These are phyloP conservation scores for Alternaria alternata DNA, from an alignment of 2,329 filamentous ascomycete species.

Conservation along the genomic window DNA sequence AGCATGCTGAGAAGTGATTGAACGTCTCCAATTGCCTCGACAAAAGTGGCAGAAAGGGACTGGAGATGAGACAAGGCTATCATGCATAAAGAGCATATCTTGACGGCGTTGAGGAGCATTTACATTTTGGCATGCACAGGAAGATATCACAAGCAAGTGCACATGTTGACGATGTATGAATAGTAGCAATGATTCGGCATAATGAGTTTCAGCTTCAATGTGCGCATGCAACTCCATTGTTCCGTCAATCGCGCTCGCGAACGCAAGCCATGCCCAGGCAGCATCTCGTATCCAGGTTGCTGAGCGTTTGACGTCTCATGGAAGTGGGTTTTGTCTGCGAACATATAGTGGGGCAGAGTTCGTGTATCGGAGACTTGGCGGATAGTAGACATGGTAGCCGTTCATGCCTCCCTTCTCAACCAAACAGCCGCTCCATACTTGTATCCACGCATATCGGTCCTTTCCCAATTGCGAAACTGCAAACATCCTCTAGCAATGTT, in stretches of 20 bases:
- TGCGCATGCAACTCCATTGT: neutral
- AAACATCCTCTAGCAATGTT: neutral
- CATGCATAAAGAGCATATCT: slow-evolving; percentile 1
- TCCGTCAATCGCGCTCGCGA: neutral
- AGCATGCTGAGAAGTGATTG: slow-evolving; percentile 93
- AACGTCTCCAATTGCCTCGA: neutral
- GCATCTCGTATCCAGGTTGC: neutral
- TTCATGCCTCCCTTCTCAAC: slow-evolving; percentile 1
- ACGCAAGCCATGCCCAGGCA: neutral
- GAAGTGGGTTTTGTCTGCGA: neutral
- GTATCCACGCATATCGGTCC: slow-evolving; percentile 3
- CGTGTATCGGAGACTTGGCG: slow-evolving; percentile 6
- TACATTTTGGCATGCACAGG: slow-evolving; percentile 2
- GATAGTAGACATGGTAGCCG: slow-evolving; percentile 3
- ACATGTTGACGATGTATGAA: slow-evolving; percentile 23
- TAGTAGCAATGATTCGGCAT: slow-evolving; percentile 16
- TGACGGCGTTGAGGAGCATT: slow-evolving; percentile 14
- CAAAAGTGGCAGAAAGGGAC: neutral
- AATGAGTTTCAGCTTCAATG: neutral
- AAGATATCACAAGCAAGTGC: slow-evolving; percentile 18
- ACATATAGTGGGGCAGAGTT: slow-evolving; percentile 1
- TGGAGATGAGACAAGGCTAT: neutral
- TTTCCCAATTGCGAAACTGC: neutral
- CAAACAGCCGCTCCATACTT: slow-evolving; percentile 5
- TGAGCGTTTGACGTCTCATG: slow-evolving; percentile 4